A percentile compares a stretch with the other conserved stretches of the same genome.
phyloP scores from a whole-genome alignment of 1,284 basidiomycete species.

The Cryptococcus amylolentus region DNA sequence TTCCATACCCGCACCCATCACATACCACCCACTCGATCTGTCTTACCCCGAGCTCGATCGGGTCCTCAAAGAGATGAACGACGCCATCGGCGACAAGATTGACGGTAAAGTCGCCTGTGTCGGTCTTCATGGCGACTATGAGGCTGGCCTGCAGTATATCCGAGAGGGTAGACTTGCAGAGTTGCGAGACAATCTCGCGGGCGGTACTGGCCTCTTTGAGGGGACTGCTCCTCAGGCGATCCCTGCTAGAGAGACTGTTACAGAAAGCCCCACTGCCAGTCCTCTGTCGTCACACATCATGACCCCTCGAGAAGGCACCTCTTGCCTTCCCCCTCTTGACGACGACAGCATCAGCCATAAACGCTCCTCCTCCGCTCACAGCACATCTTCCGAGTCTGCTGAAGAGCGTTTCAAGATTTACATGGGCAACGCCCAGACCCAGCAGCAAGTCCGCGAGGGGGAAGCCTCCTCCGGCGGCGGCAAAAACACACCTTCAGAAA shows the following conservation, averaged over 20 bases:
- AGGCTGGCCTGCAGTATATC: conserved; percentile 64
- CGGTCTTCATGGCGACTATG: conserved; percentile 86
- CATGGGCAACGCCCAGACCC: neutral
- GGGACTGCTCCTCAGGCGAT: neutral
- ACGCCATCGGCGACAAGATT: conserved; percentile 63
- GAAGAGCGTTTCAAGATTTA: neutral
- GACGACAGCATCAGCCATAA: conserved; percentile 6
- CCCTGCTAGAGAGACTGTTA: neutral
- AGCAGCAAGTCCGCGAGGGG: neutral
- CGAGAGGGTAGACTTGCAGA: conserved; percentile 48
- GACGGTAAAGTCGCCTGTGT: conserved; percentile 67
- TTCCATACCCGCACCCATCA: conserved; percentile 57
- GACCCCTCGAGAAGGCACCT: conserved; percentile 21
- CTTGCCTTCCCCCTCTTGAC: conserved; percentile 19
- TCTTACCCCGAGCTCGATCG: conserved; percentile 81
- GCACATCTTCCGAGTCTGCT: conserved; percentile 19
- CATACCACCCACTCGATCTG: conserved; percentile 91
- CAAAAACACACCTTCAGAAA: neutral
- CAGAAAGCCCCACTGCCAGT: conserved; percentile 8
- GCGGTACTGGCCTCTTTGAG: neutral
- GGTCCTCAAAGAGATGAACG: conserved; percentile 67
- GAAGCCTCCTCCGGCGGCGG: neutral
- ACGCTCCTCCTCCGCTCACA: conserved; percentile 2
- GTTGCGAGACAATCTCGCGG: conserved; percentile 9
- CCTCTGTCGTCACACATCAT: conserved; percentile 17